Base-by-base conservation (phyloP, 805 yeast genomes). In the Myxozyma melibiosi region DNA sequence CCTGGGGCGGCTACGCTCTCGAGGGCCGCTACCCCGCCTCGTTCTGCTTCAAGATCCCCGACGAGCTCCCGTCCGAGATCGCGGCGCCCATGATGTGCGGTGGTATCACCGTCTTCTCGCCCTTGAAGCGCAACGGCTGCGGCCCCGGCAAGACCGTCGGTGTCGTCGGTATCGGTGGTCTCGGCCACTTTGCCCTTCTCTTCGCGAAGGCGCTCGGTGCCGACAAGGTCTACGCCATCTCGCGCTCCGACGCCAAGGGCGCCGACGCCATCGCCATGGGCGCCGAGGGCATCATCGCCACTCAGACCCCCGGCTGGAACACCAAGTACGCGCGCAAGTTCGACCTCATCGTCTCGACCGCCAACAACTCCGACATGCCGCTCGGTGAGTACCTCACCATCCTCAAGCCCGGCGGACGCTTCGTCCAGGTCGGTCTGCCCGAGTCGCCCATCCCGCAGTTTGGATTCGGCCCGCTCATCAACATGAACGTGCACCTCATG, bases 71-170 rank as follows among this genome's bases (percentile, higher is more conserved):
- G 35, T 74, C 81, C 43, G 80, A 76, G 34, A 73, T 76, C 27
- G 88, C 83, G 28, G 90, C 90, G 3, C 90, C 91, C 51, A 73
- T 86, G 73, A 73, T 85, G 74, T 86, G 92, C 75, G 92, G 89
- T 54, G 92, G 92, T 53, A 74, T 84, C 68, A 86, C 92, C 11
- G 84, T 82, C 13, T 86, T 74, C 73, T 80, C 88, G 6, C 92
- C 92, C 53, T 71, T 86, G 64, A 74, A 67, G 45, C 71, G 74
- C 68, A 74, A 75, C 53, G 78, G 77, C 35, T 75, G 73, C 65
- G 81, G 78, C 54, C 76, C 78, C 46, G 82, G 82, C 50, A 75
- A 74, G 59, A 77, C 73, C 43, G 85, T 84, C 49, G 88, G 85
- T 41, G 71, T 84, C 55, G 77, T 80, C 55, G 88, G 87, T 53